A percentile compares a stretch with the other conserved stretches of the same genome.
These are phyloP conservation scores for Pichia sp. DNA, from an alignment of 1,139 yeast genomes.

Conservation along the genomic window DNA sequence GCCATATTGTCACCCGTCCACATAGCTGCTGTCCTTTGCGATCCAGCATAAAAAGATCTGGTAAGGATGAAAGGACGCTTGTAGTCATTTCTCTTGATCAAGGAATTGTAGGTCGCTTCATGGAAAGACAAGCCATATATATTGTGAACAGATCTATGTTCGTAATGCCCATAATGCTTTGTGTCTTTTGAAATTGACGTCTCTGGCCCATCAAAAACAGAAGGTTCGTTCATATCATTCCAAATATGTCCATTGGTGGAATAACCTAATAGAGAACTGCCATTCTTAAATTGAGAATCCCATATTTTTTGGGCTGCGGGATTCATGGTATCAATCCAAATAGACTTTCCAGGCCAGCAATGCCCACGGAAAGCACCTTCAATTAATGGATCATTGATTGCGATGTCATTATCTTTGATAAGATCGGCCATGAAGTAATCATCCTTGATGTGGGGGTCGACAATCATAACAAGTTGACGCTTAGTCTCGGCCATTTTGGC, in stretches of 20 bases:
- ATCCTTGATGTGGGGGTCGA: conserved; percentile 86
- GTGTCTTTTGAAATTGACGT: conserved; percentile 81
- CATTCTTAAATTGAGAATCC: conserved; percentile 44
- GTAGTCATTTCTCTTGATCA: conserved; percentile 46
- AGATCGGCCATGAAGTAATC: conserved; percentile 62
- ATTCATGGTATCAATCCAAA: conserved; percentile 85
- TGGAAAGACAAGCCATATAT: conserved; percentile 75
- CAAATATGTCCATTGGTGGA: conserved; percentile 72
- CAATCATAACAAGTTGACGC: conserved; percentile 74
- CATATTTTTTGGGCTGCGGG: conserved; percentile 61
- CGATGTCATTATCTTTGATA: conserved; percentile 39
- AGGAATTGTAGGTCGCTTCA: conserved; percentile 70
- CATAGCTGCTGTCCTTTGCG: conserved; percentile 86
- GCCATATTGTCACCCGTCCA: conserved; percentile 99
- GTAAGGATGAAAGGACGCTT: conserved; percentile 88
- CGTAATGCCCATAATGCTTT: conserved; percentile 75
- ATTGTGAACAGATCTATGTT: conserved; percentile 89
- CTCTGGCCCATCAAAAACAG: conserved; percentile 92
- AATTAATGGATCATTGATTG: conserved; percentile 36
- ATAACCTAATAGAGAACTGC: conserved; percentile 47
- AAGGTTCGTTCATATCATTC: conserved; percentile 99
- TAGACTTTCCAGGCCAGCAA: conserved; percentile 97
- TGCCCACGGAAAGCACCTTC: conserved; percentile 69
- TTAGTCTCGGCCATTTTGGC: conserved; percentile 62
- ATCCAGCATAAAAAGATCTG: conserved; percentile 82